phyloP scores from a whole-genome alignment of 2,329 filamentous ascomycete genomes.

The Hortaea werneckii region DNA sequence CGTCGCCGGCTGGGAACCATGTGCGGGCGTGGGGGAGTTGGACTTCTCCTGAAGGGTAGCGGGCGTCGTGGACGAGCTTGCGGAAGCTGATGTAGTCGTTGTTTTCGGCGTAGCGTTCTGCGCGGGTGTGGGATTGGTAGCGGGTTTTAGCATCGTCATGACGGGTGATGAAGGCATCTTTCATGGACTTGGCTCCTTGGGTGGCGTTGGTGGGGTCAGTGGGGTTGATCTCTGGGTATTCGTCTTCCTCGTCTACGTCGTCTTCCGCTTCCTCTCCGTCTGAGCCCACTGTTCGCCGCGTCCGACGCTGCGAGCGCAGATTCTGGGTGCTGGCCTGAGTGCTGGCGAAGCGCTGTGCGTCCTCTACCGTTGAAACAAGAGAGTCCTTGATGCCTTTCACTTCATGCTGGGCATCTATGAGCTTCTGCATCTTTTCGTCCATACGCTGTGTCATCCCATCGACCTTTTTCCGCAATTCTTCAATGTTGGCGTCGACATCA shows the following conservation, averaged over 20 bases:
- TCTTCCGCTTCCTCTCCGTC: slow-evolving; percentile 8
- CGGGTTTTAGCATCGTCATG: slow-evolving; percentile 33
- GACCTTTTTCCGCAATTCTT: slow-evolving; percentile 35
- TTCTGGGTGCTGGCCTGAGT: slow-evolving; percentile 28
- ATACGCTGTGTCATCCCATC: slow-evolving; percentile 43
- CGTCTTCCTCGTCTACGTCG: slow-evolving; percentile 26
- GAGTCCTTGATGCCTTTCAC: slow-evolving; percentile 35
- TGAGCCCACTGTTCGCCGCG: slow-evolving; percentile 16
- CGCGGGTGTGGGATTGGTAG: slow-evolving; percentile 30
- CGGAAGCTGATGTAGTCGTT: slow-evolving; percentile 54
- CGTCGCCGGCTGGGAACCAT: slow-evolving; percentile 49
- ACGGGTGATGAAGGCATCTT: slow-evolving; percentile 28
- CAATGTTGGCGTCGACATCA: slow-evolving; percentile 30
- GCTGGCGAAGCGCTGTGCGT: slow-evolving; percentile 26
- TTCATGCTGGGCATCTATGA: slow-evolving; percentile 47
- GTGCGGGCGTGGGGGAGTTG: slow-evolving; percentile 46
- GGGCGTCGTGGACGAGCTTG: slow-evolving; percentile 50
- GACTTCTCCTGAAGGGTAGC: slow-evolving; percentile 42
- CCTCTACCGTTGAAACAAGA: slow-evolving; percentile 32
- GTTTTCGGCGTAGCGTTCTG: slow-evolving; percentile 45
- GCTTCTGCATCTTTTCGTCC: slow-evolving; percentile 47
- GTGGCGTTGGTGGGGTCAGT: slow-evolving; percentile 29
- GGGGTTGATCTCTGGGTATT: slow-evolving; percentile 30
- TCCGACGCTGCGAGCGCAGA: slow-evolving; percentile 19
- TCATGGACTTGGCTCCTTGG: slow-evolving; percentile 23